Evolutionary conservation across 169 alveolate genomes (phyloP).

Genomic region (Theileria orientalis): DNA sequence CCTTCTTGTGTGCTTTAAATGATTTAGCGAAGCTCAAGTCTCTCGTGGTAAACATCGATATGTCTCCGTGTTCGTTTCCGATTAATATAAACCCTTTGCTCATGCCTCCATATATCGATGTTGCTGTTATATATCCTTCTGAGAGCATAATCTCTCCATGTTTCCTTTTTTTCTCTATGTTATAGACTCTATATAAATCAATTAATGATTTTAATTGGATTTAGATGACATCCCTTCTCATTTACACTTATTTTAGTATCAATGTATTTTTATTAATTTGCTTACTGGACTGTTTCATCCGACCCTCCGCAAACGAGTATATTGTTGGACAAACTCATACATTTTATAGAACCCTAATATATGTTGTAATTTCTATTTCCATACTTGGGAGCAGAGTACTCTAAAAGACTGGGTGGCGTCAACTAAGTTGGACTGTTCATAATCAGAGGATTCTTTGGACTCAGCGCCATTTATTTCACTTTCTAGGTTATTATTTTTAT

Average conservation of each 20-base stretch:
- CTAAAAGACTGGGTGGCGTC: constrained; percentile 32
- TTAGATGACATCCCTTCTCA: not conserved
- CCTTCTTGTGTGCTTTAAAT: constrained; percentile 54
- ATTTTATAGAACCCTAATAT: constrained; percentile 57
- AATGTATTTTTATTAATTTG: not conserved
- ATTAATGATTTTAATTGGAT: not conserved
- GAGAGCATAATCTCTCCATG: constrained; percentile 63
- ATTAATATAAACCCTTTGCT: constrained; percentile 43
- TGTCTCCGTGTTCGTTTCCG: constrained; percentile 56
- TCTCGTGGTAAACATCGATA: constrained; percentile 24
- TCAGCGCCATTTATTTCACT: not conserved
- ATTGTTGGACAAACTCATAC: constrained; percentile 37
- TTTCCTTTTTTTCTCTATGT: constrained; percentile 36
- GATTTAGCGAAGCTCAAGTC: constrained; percentile 20
- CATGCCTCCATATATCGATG: constrained; percentile 32
- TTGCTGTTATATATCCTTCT: constrained; percentile 56
- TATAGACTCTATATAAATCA: constrained; percentile 43
- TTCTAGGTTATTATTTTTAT: not conserved
- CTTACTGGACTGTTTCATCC: constrained; percentile 68
- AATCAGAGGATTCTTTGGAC: constrained; percentile 18
- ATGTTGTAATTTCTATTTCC: not conserved
- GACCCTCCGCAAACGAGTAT: constrained; percentile 63
- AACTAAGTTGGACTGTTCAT: not conserved
- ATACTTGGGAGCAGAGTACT: constrained; percentile 56
- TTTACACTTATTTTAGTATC: too few species aligned